Evolutionary conservation across 768 basidiomycete species (phyloP), one percentile per base, ranked within the genome.

Genomic region (Saitozyma sp.): DNA sequence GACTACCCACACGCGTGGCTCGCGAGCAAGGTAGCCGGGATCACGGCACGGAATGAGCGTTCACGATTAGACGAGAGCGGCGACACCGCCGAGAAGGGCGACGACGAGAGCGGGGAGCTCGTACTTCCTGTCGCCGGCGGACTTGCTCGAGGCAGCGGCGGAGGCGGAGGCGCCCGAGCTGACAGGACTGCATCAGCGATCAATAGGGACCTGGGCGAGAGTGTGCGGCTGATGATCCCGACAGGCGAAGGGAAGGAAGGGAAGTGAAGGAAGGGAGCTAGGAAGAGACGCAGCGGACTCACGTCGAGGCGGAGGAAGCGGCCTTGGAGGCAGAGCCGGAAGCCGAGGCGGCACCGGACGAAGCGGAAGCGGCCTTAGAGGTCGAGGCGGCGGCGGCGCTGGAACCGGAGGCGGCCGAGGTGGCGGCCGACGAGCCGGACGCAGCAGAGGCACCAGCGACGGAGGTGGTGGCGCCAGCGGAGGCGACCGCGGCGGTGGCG

Each of bases 21-120:
- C 29, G n/a, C 45, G 45, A 13, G 45, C 45, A 6, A 46, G 45
- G n/a, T 17, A 46, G 45, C 13, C n/a, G 45, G 3, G 45, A 46
- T 46, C 45, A 46, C 6, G 45, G 11, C 2, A 13, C 11, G 11
- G 45, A 46, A 46, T 46, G 11, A 11, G 13, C 45, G 45, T 6
- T 11, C 45, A 3, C 19, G 59, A 7, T 67, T 73, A 73, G 64
- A 69, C 63, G 45, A 73, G 64, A 52, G 68, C 64, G 45, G 61
- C 59, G 58, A 73, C 46, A 51, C 55, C 68, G 51, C 71, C 71
- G 38, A 65, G 50, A 38, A 50, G 61, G 41, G 60, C 66, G 60
- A 67, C 57, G 54, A 68, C 50, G 58, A 73, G 59, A n/a, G 66
- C 68, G 19, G 71, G 71, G 29, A 65, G 17, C 38, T 61, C 50